These are phyloP conservation scores for Xylaria flabelliformis DNA, from an alignment of 495 filamentous ascomycete genomes.

Conservation along the genomic window DNA sequence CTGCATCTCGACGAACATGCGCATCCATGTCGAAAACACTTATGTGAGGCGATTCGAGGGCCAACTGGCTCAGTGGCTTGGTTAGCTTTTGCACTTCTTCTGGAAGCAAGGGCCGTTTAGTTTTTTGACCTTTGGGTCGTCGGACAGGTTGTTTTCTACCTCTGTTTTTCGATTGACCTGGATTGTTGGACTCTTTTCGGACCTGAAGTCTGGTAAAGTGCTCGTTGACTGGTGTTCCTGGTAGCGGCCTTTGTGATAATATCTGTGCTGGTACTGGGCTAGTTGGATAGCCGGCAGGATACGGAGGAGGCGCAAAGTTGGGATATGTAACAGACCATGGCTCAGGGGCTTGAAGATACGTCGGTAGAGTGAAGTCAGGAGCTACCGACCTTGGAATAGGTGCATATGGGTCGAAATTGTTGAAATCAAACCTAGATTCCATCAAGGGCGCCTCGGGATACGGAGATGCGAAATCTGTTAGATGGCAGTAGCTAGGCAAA, in stretches of 20 bases:
- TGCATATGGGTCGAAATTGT: not conserved
- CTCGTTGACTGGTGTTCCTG: not conserved
- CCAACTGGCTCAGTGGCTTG: not conserved
- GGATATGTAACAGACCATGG: not conserved
- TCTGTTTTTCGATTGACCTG: not conserved
- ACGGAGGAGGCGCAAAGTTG: not conserved
- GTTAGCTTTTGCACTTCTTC: not conserved
- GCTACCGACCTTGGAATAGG: not conserved
- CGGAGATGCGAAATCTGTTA: not conserved
- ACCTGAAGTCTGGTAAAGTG: not conserved
- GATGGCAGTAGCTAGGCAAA: not conserved
- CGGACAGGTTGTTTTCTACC: not conserved
- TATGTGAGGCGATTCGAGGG: not conserved
- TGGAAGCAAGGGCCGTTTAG: not conserved
- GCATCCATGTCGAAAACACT: not conserved
- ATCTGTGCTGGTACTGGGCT: not conserved
- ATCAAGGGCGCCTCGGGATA: not conserved
- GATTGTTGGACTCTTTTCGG: not conserved
- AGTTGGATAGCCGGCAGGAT: not conserved
- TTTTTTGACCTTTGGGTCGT: not conserved
- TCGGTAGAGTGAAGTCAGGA: not conserved
- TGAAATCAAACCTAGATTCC: not conserved
- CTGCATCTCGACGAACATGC: not conserved
- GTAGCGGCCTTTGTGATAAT: not conserved
- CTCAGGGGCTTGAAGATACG: not conserved